Evolutionary conservation across 208 protist genomes (phyloP).

Genomic region (Endotrypanum monterogeii): DNA sequence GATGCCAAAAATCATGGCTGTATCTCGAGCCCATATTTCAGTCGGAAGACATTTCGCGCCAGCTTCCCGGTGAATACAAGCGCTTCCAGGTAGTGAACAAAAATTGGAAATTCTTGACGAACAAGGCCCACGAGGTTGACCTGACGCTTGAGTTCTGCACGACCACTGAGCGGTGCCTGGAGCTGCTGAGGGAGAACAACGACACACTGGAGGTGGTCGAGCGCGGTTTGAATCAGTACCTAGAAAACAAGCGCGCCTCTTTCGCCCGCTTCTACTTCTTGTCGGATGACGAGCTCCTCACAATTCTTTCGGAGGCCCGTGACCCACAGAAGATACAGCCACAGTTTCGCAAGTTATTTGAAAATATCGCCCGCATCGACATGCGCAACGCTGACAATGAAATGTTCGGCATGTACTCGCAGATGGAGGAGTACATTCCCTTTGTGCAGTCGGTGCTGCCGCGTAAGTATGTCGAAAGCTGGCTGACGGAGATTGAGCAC

Average conservation of each 20-base stretch:
- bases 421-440: slow-evolving; percentile 95
- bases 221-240: slow-evolving; percentile 96
- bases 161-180: slow-evolving; percentile 77
- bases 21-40: slow-evolving; percentile 98
- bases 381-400: slow-evolving; percentile 89
- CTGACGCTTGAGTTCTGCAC: slow-evolving; percentile 87
- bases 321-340: slow-evolving; percentile 96
- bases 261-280: slow-evolving; percentile 96
- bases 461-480: slow-evolving; percentile 97
- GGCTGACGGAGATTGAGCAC: slow-evolving; percentile 96
- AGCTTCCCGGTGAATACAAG: slow-evolving; percentile 94
- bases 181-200: slow-evolving; percentile 93
- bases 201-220: slow-evolving; percentile 96
- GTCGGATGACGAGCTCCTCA: slow-evolving; percentile 92
- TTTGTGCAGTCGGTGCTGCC: slow-evolving; percentile 94
- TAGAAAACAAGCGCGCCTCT: slow-evolving; percentile 95
- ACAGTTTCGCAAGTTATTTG: slow-evolving; percentile 97
- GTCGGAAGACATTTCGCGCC: slow-evolving; percentile 95
- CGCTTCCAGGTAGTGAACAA: slow-evolving; percentile 94
- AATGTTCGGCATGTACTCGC: slow-evolving; percentile 96
- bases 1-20: slow-evolving; percentile 95
- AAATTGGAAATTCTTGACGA: slow-evolving; percentile 94
- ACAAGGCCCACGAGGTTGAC: slow-evolving; percentile 78
- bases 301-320: slow-evolving; percentile 95
- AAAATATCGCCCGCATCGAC: slow-evolving; percentile 94